These are phyloP conservation scores for Isochrysis galbana DNA, from an alignment of 78 protist species.

Conservation along the genomic window DNA sequence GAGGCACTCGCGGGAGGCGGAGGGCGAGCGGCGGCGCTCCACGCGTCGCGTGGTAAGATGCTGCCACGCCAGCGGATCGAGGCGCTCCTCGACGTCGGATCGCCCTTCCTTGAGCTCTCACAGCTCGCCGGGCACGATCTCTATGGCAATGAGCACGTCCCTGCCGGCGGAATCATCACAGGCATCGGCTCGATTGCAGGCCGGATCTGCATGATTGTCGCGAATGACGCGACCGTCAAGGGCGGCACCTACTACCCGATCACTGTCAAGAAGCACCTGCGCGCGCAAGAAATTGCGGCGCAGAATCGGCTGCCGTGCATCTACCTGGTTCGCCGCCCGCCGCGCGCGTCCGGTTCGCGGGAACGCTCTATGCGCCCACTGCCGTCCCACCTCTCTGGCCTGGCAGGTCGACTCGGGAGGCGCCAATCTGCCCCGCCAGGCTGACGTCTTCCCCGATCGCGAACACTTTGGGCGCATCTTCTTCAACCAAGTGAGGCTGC, in stretches of 20 bases:
- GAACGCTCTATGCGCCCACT: too few species aligned
- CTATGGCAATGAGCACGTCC: slow-evolving; percentile 75
- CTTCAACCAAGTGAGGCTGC: slow-evolving; percentile 93
- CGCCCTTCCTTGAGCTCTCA: slow-evolving; percentile 92
- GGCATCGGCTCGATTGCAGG: slow-evolving; percentile 82
- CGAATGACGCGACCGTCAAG: slow-evolving; percentile 97
- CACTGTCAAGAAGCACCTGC: slow-evolving; percentile 70
- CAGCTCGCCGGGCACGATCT: slow-evolving; percentile 86
- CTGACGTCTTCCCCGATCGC: slow-evolving; percentile 92
- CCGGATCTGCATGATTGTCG: slow-evolving; percentile 85
- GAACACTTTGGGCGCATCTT: slow-evolving; percentile 96
- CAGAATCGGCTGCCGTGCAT: slow-evolving; percentile 92
- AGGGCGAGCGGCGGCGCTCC: slow-evolving; percentile 49
- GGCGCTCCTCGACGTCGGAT: slow-evolving; percentile 79
- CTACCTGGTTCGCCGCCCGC: too few species aligned
- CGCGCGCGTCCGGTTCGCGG: too few species aligned
- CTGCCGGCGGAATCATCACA: slow-evolving; percentile 91
- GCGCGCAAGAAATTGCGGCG: slow-evolving; percentile 84
- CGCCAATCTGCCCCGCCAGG: slow-evolving; percentile 88
- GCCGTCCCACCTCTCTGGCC: not conserved
- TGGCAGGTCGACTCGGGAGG: slow-evolving; percentile 84
- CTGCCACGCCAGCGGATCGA: slow-evolving; percentile 84
- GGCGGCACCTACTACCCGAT: slow-evolving; percentile 98
- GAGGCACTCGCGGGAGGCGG: slow-evolving; percentile 70
- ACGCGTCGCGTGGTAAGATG: slow-evolving; percentile 78